Evolutionary conservation across 768 basidiomycete genomes (phyloP), one percentile per base, ranked within the genome.

Genomic region (Suillus tomentosus): DNA sequence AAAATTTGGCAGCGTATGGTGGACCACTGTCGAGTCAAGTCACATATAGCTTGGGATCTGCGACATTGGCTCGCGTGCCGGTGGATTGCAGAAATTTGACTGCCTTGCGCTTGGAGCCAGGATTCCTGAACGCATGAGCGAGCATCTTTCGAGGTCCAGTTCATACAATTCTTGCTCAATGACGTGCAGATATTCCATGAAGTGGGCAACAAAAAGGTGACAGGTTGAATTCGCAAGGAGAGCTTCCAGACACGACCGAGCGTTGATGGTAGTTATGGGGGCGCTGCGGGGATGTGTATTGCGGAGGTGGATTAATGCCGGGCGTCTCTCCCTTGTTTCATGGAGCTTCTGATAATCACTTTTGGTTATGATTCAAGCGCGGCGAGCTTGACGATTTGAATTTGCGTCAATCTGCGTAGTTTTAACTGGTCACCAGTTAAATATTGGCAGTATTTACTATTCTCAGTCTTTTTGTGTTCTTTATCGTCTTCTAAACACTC

Each of bases 161-260:
- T 37, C 36, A n/a, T 56, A 37, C n/a, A 37, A 11, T 36, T 15
- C 13, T 37, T 14, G 47, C 48, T 64, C 68, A 42, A 47, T 60
- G 57, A 43, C 51, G 5, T 60, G 65, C 36, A 62, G 54, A 27
- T 55, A 57, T 22, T 17, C 59, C 42, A 69, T 65, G 3, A 57
- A 67, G 14, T 45, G 58, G 37, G 13, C 36, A 56, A 67, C 64
- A 45, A 34, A 63, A 51, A 80, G 78, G 72, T 86, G 69, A 81
- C 83, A 36, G 74, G 80, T 48, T 76, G 85, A 57, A 84, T 84
- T 45, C 75, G 82, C 64, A 81, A 89, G 66, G 91, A 94, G 78
- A 94, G 91, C 75, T 94, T 94, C 75, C 89, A 85, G 72, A 92
- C 92, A 10, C 80, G 92, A 40, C 85, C 90, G 48, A 93, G 91